phyloP scores from a whole-genome alignment of 2,329 filamentous ascomycete genomes.

The Pseudovirgaria hyperparasitica region DNA sequence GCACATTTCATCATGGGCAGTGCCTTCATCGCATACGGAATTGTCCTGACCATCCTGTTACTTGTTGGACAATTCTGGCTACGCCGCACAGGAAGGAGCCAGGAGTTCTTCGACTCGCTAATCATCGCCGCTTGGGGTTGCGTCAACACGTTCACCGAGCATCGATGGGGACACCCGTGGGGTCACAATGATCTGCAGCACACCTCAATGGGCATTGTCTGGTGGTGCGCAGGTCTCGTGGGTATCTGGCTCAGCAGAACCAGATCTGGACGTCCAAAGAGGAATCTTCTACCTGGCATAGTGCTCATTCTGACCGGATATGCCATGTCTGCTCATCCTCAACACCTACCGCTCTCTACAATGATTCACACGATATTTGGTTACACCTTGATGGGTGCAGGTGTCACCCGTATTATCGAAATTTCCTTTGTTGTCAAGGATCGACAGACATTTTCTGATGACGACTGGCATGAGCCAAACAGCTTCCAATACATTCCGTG shows the following conservation, averaged over 20 bases:
- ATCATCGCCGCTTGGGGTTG: conserved; percentile 92
- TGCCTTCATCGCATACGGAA: conserved; percentile 89
- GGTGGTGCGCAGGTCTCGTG: conserved; percentile 88
- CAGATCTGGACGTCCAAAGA: conserved; percentile 71
- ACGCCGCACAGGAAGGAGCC: conserved; percentile 66
- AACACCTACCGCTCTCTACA: conserved; percentile 69
- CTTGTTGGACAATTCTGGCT: conserved; percentile 85
- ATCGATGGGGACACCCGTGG: conserved; percentile 84
- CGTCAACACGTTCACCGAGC: conserved; percentile 96
- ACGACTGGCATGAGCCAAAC: conserved; percentile 56
- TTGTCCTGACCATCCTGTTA: conserved; percentile 73
- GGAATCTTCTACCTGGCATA: conserved; percentile 85
- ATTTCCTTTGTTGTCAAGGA: conserved; percentile 80
- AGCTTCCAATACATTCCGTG: conserved; percentile 60
- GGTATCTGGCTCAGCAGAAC: conserved; percentile 86
- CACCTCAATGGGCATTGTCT: conserved; percentile 98
- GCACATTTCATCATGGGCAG: conserved; percentile 99
- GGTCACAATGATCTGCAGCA: conserved; percentile 92
- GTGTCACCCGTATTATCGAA: conserved; percentile 74
- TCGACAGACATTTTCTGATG: conserved; percentile 47
- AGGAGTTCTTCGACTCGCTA: conserved; percentile 91
- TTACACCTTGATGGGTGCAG: conserved; percentile 88
- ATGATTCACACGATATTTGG: conserved; percentile 85
- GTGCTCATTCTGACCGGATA: conserved; percentile 88
- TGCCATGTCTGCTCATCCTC: conserved; percentile 88